Evolutionary conservation across 2,329 filamentous ascomycete genomes (phyloP), one percentile per base, ranked within the genome.

Genomic region (Colletotrichum sp.): DNA sequence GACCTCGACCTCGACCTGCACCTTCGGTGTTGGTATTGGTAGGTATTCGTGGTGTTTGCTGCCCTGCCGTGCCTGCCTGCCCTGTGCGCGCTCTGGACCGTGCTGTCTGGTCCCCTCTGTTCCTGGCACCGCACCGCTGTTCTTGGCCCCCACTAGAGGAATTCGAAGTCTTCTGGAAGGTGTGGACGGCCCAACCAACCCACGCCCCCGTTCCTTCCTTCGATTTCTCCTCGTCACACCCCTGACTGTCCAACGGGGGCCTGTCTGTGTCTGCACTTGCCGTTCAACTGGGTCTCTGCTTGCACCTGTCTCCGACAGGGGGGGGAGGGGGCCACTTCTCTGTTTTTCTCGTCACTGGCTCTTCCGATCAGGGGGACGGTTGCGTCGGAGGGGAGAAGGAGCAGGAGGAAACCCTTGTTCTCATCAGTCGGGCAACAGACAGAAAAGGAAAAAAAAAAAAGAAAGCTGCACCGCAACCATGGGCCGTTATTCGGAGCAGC

Each of bases 91-190:
- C 39, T 30, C 34, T 25, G 22, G 60, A 25, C 61, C 22, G 52
- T 71, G 36, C 55, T 36, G 52, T 36, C n/a, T 34, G 43, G 52
- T 43, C 66, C 28, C 64, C 61, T 52, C 56, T 56, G 52, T 56
- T 32, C 58, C 71, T 66, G 36, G 66, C 71, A 55, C 30, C 43
- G 8, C 60, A 62, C 28, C 13, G 28, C 30, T 34, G 68, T 25
- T 48, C 55, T 32, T 62, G 18, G 27, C 22, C 52, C 52, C 68
- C 68, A 71, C 72, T 18, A 18, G 68, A 52, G 43, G n/a, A 32
- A 34, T 65, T 64, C 56, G 73, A 75, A 75, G 58, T 52, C 55
- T 75, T 75, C 73, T 75, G 70, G 73, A 75, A 75, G 73, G 61
- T 56, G 64, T 75, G 73, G 73, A 39, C 58, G 55, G 60, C 27